Evolutionary conservation across 2,329 filamentous ascomycete species (phyloP), one percentile per base, ranked within the genome.

Genomic region (Aspergillus sojae): DNA sequence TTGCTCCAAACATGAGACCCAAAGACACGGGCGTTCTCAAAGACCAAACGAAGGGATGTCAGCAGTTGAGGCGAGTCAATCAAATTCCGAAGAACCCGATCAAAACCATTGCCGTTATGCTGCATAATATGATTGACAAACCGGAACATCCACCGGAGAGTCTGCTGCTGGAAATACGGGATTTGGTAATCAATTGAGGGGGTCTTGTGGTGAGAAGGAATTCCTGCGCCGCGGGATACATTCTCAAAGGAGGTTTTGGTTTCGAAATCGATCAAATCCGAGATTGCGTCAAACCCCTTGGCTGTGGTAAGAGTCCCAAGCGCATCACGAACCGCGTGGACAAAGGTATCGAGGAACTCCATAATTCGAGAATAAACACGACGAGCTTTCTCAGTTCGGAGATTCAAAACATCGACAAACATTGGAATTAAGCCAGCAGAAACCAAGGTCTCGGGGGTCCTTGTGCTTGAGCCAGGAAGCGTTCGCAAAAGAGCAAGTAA

Each of bases 1-100:
- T 94, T 94, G 56, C 93, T 97, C 95, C 95, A 99, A 5, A 98
- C 93, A 63, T 95, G 90, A 2, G 94, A 95, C 14, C 95, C 95
- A 75, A 94, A 99, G 43, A 89, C 84, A 58, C 83, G 83, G 43
- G 91, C 89, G 71, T 96, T 91, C 67, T 90, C 88, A 67, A 97
- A 91, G 53, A 99, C 92, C 43, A 89, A 85, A 60, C 92, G 89
- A 57, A 99, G 84, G 62, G 91, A 92, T 26, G 84, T 86, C 53
- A 99, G 84, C 53, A 99, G 84, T 65, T 91, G 91, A 28, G 94
- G 91, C 52, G 95, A 97, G 77, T 99, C 96, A 55, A 97, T 96
- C 63, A 99, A 81, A 73, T 98, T 99, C 60, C 96, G 88, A 70
- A 99, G 83, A 5, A 97, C 83, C 41, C 95, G 90, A 75, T 98